Base-by-base conservation (phyloP, 1,139 yeast species). In the Zygosaccharomyces sapae region DNA sequence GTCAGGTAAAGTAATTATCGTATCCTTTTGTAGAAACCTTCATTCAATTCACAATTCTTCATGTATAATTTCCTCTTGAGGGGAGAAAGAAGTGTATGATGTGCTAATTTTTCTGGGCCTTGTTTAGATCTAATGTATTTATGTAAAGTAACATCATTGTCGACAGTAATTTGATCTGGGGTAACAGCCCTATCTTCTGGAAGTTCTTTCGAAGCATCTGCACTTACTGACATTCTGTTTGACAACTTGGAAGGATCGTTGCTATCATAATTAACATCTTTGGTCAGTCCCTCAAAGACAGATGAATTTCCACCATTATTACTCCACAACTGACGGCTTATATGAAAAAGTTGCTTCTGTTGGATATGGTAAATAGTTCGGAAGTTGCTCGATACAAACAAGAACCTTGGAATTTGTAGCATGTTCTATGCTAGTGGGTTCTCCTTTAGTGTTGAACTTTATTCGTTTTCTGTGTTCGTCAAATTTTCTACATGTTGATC, bases 11-110 rank as follows among this genome's bases (percentile, higher is more conserved):
- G 68, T 67, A 10, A 86, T 73, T 9, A 74, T 59, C 51, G 81
- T 79, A 54, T 78, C 71, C 83, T 83, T 61, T 81, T 82, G 74
- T 77, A 89, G 59, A 83, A 83, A n/a, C 95, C 95, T 62, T 84
- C 75, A 55, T 74, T 65, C 18, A 49, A 34, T 9, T 67, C 64
- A 45, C 88, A 84, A 55, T 83, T 83, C 41, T 74, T 70, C 30
- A 75, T 71, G 62, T 84, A 89, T 18, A 89, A 71, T 56, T 74
- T 70, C 55, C 75, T 75, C 67, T 88, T 89, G 53, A 88, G 71
- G n/a, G 96, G 95, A 9, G 89, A 76, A 20, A 89, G 65, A 20
- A 78, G 66, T 37, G 68, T 59, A 38, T 77, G 74, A 5, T 72
- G 70, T 0, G 82, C 72, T 12, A 59, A 52, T 37, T 49, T 58